These are phyloP conservation scores for Annulohypoxylon bovei DNA, from an alignment of 495 filamentous ascomycete genomes.

Conservation along the genomic window DNA sequence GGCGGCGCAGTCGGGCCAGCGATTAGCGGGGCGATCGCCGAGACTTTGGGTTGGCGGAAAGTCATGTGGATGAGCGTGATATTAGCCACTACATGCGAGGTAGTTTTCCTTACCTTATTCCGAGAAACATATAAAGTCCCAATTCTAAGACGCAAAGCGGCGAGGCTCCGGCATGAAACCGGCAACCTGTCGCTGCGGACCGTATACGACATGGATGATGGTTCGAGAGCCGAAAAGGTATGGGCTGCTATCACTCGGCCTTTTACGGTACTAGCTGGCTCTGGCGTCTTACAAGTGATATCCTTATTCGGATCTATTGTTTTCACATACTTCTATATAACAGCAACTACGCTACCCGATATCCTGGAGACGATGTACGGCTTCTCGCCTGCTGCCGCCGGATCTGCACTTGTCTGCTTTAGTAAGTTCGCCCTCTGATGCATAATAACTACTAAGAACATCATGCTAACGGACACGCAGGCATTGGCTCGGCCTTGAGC, in stretches of 20 bases:
- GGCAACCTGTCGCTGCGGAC: constrained; percentile 55
- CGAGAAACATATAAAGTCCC: constrained; percentile 61
- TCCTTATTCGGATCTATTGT: constrained; percentile 60
- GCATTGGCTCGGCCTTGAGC: constrained; percentile 60
- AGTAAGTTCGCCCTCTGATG: constrained; percentile 53
- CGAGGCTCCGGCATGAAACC: constrained; percentile 54
- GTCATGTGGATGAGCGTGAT: constrained; percentile 64
- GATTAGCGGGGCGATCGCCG: constrained; percentile 68
- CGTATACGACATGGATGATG: constrained; percentile 51
- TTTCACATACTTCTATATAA: constrained; percentile 65
- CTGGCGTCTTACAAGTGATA: constrained; percentile 59
- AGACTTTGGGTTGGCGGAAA: constrained; percentile 66
- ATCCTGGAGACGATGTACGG: constrained; percentile 59
- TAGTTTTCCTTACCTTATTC: constrained; percentile 58
- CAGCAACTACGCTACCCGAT: constrained; percentile 62
- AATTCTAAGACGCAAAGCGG: constrained; percentile 58
- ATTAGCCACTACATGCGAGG: constrained; percentile 58
- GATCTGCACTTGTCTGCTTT: constrained; percentile 59
- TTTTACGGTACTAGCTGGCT: constrained; percentile 56
- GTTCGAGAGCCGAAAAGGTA: constrained; percentile 39
- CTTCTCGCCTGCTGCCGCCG: constrained; percentile 56
- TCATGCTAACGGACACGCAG: constrained; percentile 50
- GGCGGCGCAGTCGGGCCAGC: constrained; percentile 68
- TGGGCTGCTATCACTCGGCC: constrained; percentile 59
- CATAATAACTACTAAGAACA: neutral